Evolutionary conservation across 331 rosid species (phyloP).

Genomic region (Arachis monticola): DNA sequence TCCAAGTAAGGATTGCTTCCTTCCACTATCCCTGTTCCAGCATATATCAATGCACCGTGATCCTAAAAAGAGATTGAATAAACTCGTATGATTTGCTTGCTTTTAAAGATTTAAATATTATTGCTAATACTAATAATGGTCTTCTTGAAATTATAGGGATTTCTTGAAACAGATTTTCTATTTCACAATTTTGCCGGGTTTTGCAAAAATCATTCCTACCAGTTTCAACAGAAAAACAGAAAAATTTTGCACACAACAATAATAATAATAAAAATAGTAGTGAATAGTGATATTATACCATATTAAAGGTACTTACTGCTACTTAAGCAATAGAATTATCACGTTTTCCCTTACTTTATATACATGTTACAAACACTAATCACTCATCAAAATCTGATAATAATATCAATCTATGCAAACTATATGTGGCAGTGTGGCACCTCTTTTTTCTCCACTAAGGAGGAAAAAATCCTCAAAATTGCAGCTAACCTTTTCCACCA

Average conservation of each 20-base stretch:
- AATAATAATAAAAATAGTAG: too few species aligned
- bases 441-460: too few species aligned
- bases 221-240: neutral
- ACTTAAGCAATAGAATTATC: neutral
- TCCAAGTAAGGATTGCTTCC: slow-evolving; percentile 85
- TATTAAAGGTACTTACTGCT: slow-evolving; percentile 12
- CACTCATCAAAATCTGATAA: slow-evolving; percentile 23
- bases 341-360: slow-evolving; percentile 1
- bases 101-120: neutral
- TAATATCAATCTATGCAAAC: slow-evolving; percentile 13
- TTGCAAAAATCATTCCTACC: neutral
- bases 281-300: slow-evolving; percentile 1
- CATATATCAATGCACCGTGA: slow-evolving; percentile 76
- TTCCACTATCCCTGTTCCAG: slow-evolving; percentile 95
- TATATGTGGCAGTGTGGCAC: neutral
- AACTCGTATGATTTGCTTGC: neutral
- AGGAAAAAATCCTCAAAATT: neutral
- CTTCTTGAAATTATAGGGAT: neutral
- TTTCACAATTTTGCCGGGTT: neutral
- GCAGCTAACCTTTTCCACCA: slow-evolving; percentile 78
- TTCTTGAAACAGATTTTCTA: neutral
- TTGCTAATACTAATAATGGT: neutral
- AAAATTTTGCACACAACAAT: neutral
- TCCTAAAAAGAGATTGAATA: slow-evolving; percentile 52
- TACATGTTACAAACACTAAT: slow-evolving; percentile 6